Evolutionary conservation across 2,329 filamentous ascomycete genomes (phyloP), one percentile per base, ranked within the genome.

Genomic region (Cladosporium sp.): DNA sequence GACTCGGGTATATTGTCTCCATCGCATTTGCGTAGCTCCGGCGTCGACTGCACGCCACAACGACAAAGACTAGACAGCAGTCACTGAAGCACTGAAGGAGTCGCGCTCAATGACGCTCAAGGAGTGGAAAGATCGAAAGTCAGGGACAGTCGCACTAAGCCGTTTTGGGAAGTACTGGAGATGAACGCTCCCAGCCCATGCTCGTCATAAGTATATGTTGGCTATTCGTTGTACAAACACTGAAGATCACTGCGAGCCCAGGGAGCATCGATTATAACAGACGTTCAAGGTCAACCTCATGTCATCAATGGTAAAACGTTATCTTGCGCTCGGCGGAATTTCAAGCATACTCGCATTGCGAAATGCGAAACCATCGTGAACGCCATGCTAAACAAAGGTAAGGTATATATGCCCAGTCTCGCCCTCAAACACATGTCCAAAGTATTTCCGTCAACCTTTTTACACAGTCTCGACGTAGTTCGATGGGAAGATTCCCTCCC

Each of bases 401-500:
- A 47, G 52, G 52, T 54, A 54, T 55, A 44, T 37, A 19, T 45
- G 40, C 20, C 20, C 40, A 20, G 13, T 22, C n/a, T 7, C 25
- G 32, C 15, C 22, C 15, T 53, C 44, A 51, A 37, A n/a, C 36
- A 22, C 42, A 13, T 25, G 42, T 45, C 24, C 17, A n/a, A 32
- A 5, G 24, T 3, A 17, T 19, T 22, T 45, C 28, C 35, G 24
- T 13, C 17, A 32, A 32, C 15, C 7, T 15, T 9, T 19, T 28
- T 35, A 57, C 17, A 57, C 55, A 57, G 55, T 57, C 58, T 71
- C 65, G 24, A 71, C 68, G 47, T 71, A 71, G 61, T 71, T 71
- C 39, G 61, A 63, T 0, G 94, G 94, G 75, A 99, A 99, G 64
- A 97, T 96, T 36, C 94, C 94, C 56, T 92, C 89, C 65, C 86